These are phyloP conservation scores for Knoxia roxburghii DNA, from an alignment of 257 asterid species.

Conservation along the genomic window DNA sequence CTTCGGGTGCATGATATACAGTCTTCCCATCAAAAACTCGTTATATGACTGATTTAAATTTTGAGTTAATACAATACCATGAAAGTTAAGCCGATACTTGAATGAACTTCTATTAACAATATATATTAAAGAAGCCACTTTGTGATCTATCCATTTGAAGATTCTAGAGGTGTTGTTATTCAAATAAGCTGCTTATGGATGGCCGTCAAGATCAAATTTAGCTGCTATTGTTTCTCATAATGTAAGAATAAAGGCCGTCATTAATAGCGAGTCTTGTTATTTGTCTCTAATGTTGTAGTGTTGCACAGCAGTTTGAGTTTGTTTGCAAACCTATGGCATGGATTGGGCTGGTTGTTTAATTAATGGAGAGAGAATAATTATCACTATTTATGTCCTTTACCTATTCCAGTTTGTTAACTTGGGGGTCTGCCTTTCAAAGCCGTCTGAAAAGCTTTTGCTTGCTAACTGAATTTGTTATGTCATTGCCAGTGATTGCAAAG, in stretches of 20 bases:
- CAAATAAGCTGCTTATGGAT: background rate
- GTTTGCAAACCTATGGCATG: no score
- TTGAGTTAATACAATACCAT: background rate
- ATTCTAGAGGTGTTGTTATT: background rate
- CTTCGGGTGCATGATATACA: background rate
- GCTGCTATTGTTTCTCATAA: background rate
- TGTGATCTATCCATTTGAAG: no score
- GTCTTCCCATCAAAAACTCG: background rate
- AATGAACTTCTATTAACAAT: background rate
- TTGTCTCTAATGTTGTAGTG: background rate
- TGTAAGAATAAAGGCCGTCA: background rate
- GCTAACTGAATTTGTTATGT: background rate
- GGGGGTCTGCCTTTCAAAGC: background rate
- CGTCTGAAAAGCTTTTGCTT: background rate
- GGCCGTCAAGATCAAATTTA: background rate
- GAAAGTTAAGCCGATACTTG: background rate
- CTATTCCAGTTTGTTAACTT: no score
- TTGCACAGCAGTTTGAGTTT: no score
- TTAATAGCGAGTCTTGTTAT: background rate
- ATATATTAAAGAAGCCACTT: background rate
- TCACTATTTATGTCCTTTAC: no score
- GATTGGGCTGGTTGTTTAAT: no score
- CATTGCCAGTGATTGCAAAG: background rate
- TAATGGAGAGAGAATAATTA: no score
- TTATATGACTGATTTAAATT: background rate